Conservation (phyloP, 768 basidiomycete species). For the Trametes coccinea region DNA sequence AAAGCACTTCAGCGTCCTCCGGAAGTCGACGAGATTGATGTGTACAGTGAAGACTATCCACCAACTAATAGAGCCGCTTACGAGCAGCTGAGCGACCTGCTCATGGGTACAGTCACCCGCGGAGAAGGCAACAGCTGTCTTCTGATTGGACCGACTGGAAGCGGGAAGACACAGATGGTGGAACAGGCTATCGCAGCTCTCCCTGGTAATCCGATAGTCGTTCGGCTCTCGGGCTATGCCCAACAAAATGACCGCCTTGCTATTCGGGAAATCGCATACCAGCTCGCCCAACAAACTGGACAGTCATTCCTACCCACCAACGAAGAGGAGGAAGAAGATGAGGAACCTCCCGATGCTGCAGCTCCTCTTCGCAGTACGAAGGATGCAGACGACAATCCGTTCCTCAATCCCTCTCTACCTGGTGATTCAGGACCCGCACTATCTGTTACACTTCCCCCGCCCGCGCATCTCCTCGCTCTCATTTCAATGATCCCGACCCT, state of each 20-base stretch:
- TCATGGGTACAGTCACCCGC: constrained; percentile 71
- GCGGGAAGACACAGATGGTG: constrained; percentile 81
- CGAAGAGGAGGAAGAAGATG: constrained; percentile 38
- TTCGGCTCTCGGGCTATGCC: constrained; percentile 83
- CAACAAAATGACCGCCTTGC: constrained; percentile 87
- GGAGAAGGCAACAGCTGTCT: constrained; percentile 95
- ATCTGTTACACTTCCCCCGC: constrained; percentile 51
- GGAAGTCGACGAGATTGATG: constrained; percentile 25
- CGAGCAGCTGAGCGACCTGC: constrained; percentile 59
- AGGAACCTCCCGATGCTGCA: constrained; percentile 26
- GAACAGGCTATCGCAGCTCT: constrained; percentile 54
- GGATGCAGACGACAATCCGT: constrained; percentile 48
- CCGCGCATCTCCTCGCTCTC: constrained; percentile 71
- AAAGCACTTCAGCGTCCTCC: constrained; percentile 41
- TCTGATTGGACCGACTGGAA: constrained; percentile 80
- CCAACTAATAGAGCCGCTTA: constrained; percentile 54
- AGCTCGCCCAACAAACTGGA: constrained; percentile 79
- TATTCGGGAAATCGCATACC: constrained; percentile 88
- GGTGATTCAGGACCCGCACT: constrained; percentile 7
- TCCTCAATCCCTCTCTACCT: constrained; percentile 40
- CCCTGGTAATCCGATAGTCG: constrained; percentile 58
- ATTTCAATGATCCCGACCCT: constrained; percentile 80
- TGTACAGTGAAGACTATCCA: constrained; percentile 37
- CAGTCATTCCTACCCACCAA: constrained; percentile 48
- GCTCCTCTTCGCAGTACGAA: not conserved